A percentile compares a stretch with the other conserved stretches of the same genome.
Evolutionary conservation across 495 filamentous ascomycete genomes (phyloP).

Genomic region (Geoglossum glabrum): DNA sequence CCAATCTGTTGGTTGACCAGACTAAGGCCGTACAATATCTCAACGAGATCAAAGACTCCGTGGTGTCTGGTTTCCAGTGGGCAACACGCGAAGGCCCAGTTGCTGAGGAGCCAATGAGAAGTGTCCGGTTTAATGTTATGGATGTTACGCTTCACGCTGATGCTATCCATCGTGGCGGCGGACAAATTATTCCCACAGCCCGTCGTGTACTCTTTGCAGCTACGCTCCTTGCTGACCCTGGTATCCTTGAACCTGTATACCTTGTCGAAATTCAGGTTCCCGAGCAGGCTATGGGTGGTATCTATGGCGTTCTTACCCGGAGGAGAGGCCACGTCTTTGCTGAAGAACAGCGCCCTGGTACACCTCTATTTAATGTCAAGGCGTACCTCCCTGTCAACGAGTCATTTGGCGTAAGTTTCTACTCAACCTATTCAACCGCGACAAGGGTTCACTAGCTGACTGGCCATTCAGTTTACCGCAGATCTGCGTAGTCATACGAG

Average conservation of each 20-base stretch:
- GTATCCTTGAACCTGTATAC: slow-evolving; percentile 92
- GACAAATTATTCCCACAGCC: slow-evolving; percentile 93
- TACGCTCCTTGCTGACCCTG: slow-evolving; percentile 72
- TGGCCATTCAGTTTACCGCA: slow-evolving; percentile 28
- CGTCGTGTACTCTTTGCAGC: slow-evolving; percentile 94
- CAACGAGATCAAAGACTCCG: slow-evolving; percentile 99
- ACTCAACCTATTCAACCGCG: background rate
- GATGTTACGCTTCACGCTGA: slow-evolving; percentile 99
- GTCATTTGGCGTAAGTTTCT: slow-evolving; percentile 55
- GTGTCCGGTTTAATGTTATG: slow-evolving; percentile 93
- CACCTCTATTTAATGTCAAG: slow-evolving; percentile 99
- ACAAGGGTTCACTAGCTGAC: background rate
- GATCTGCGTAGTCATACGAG: slow-evolving; percentile 86
- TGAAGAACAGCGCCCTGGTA: slow-evolving; percentile 95
- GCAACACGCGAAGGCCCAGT: slow-evolving; percentile 93
- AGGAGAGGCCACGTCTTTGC: slow-evolving; percentile 96
- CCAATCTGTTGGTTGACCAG: slow-evolving; percentile 98
- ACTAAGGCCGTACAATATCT: slow-evolving; percentile 99
- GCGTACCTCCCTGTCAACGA: slow-evolving; percentile 98
- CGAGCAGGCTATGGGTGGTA: slow-evolving; percentile 97
- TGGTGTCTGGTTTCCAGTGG: slow-evolving; percentile 99
- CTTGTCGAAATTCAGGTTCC: slow-evolving; percentile 98
- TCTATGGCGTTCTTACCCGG: slow-evolving; percentile 98
- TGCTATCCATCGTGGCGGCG: slow-evolving; percentile 98
- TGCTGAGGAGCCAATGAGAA: slow-evolving; percentile 95